Percentiles rank a stretch among this genome's conserved stretches.
Conservation (phyloP, 1,284 basidiomycete species). For the Mycosarcoma mackinlayi region DNA sequence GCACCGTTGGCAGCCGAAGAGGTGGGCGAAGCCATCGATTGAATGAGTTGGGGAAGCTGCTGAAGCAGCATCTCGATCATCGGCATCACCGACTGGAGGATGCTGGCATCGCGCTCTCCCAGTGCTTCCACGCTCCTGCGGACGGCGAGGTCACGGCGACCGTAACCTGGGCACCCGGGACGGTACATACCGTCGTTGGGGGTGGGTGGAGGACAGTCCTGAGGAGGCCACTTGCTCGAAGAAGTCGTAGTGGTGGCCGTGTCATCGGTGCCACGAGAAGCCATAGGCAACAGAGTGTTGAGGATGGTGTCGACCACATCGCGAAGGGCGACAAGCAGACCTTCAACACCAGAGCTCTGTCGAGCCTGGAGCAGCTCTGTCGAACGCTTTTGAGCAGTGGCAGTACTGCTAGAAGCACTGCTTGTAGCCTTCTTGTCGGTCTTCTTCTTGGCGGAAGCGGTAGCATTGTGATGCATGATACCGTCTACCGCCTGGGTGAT, state of each 20-base stretch:
- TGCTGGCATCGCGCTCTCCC: slow-evolving; percentile 40
- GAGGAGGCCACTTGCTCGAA: slow-evolving; percentile 26
- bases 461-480: slow-evolving; percentile 18
- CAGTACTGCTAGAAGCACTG: slow-evolving; percentile 9
- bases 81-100: slow-evolving; percentile 42
- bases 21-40: slow-evolving; percentile 20
- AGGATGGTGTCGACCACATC: slow-evolving; percentile 53
- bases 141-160: slow-evolving; percentile 43
- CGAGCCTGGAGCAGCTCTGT: slow-evolving; percentile 29
- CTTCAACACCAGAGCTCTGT: slow-evolving; percentile 44
- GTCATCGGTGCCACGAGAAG: slow-evolving; percentile 32
- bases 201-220: slow-evolving; percentile 50
- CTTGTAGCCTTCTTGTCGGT: slow-evolving; percentile 20
- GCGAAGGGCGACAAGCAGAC: slow-evolving; percentile 46
- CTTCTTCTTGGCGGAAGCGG: slow-evolving; percentile 24
- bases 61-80: slow-evolving; percentile 51
- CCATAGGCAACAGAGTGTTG: slow-evolving; percentile 56
- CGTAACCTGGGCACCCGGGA: slow-evolving; percentile 58
- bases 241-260: slow-evolving; percentile 14
- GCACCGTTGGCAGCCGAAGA: slow-evolving; percentile 16
- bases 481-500: slow-evolving; percentile 39
- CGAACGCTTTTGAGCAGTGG: slow-evolving; percentile 17
- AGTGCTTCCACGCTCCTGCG: slow-evolving; percentile 33
- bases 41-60: slow-evolving; percentile 38
- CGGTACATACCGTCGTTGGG: slow-evolving; percentile 59